Evolutionary conservation across 495 filamentous ascomycete genomes (phyloP).

Genomic region (Neurospora sp.): DNA sequence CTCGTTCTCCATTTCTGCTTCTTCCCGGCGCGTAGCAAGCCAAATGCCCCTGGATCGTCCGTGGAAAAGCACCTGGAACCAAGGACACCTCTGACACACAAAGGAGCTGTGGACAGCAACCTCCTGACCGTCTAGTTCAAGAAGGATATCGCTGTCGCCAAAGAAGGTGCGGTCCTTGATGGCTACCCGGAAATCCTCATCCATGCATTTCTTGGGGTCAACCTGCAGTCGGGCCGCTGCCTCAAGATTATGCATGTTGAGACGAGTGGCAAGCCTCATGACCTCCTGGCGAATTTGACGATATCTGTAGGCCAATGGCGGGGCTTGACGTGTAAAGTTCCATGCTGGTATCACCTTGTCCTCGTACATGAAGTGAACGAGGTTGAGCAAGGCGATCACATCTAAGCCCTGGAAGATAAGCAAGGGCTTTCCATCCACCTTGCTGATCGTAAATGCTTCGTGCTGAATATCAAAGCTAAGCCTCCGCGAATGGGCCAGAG

Average conservation of each 20-base stretch:
- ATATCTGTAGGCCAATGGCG: conserved; percentile 54
- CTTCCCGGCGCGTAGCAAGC: conserved; percentile 57
- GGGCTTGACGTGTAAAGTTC: conserved; percentile 56
- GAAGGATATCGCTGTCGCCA: conserved; percentile 59
- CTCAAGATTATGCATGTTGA: conserved; percentile 61
- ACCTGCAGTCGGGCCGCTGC: conserved; percentile 64
- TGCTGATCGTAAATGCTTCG: conserved; percentile 52
- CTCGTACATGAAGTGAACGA: conserved; percentile 71
- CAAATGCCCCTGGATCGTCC: conserved; percentile 77
- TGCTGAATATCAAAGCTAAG: conserved; percentile 22
- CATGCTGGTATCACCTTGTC: conserved; percentile 77
- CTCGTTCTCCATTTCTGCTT: conserved; percentile 23
- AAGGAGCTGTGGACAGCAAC: conserved; percentile 64
- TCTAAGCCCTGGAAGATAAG: conserved; percentile 59
- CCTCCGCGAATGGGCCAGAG: conserved; percentile 42
- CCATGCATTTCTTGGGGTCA: conserved; percentile 49
- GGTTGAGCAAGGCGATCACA: conserved; percentile 63
- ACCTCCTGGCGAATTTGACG: conserved; percentile 72
- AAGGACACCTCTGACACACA: conserved; percentile 77
- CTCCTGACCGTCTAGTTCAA: conserved; percentile 61
- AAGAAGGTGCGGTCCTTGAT: conserved; percentile 59
- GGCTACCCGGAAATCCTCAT: conserved; percentile 57
- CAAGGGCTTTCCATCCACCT: conserved; percentile 37
- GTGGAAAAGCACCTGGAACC: conserved; percentile 82
- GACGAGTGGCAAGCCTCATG: conserved; percentile 61